phyloP scores from a whole-genome alignment of 805 yeast species.

The Saturnispora hagleri region DNA sequence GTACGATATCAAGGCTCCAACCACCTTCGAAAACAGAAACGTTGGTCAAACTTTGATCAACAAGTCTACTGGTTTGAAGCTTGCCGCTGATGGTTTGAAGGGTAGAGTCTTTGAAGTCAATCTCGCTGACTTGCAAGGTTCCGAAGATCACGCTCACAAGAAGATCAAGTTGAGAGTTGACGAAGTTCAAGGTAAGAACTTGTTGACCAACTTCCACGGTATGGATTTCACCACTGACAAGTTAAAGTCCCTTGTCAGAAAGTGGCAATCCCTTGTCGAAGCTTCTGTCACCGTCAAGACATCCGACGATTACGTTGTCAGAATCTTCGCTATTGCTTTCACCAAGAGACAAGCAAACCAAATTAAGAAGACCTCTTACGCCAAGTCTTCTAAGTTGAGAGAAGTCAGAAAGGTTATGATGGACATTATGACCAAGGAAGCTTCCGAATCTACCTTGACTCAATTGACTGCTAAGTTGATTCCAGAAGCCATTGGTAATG shows the following conservation, averaged over 20 bases:
- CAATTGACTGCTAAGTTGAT: constrained; percentile 95
- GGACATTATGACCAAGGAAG: constrained; percentile 96
- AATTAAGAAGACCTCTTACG: constrained; percentile 95
- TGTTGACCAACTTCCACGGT: constrained; percentile 99
- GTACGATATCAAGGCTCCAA: constrained; percentile 98
- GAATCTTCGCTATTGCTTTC: constrained; percentile 96
- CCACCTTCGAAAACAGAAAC: constrained; percentile 96
- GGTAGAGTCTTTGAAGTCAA: constrained; percentile 96
- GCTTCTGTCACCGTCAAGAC: constrained; percentile 98
- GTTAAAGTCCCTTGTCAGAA: constrained; percentile 95
- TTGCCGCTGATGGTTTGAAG: constrained; percentile 96
- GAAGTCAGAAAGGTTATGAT: constrained; percentile 94
- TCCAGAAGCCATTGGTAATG: constrained; percentile 98
- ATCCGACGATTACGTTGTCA: constrained; percentile 92
- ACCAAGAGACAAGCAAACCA: constrained; percentile 97
- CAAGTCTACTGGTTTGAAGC: constrained; percentile 97
- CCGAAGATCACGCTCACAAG: constrained; percentile 98
- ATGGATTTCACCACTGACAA: constrained; percentile 97
- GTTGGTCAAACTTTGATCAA: constrained; percentile 98
- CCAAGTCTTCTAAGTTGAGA: constrained; percentile 95
- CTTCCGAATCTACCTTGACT: constrained; percentile 86
- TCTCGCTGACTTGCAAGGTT: constrained; percentile 95
- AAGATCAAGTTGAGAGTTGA: constrained; percentile 96
- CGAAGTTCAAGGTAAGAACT: constrained; percentile 98
- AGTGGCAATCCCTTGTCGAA: constrained; percentile 98